Conservation (phyloP, 1,139 yeast species). For the Magnusiomyces sp. region DNA sequence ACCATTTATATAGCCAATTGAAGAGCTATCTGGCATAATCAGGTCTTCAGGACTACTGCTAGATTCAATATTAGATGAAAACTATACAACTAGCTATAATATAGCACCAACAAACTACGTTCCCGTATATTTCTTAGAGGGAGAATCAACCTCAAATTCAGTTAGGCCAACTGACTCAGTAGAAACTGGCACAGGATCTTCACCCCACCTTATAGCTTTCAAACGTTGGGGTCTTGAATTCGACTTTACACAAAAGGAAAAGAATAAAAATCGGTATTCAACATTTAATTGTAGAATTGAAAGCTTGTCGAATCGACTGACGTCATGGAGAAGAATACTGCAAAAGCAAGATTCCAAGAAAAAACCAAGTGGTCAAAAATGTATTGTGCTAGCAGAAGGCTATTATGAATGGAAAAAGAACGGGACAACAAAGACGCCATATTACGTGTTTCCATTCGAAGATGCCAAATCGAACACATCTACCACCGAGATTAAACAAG, state of each 20-base stretch:
- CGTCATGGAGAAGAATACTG: conserved; percentile 23
- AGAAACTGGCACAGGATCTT: not conserved
- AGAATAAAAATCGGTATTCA: conserved; percentile 3
- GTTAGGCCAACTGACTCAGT: not conserved
- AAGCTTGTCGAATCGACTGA: conserved; percentile 21
- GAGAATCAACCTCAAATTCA: conserved; percentile 42
- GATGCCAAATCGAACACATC: not conserved
- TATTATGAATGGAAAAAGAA: conserved; percentile 69
- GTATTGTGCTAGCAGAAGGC: conserved; percentile 73
- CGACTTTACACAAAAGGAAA: conserved; percentile 4
- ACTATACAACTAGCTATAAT: conserved; percentile 7
- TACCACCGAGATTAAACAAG: not conserved
- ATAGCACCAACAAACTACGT: conserved; percentile 7
- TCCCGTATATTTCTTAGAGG: conserved; percentile 35
- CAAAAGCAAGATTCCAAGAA: not conserved
- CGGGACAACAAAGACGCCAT: conserved; percentile 44
- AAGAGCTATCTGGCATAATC: conserved; percentile 12
- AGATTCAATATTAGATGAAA: not conserved
- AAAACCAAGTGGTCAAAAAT: conserved; percentile 24
- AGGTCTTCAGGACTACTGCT: not conserved
- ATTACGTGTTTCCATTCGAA: conserved; percentile 39
- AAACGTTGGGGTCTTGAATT: conserved; percentile 54
- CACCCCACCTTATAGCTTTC: not conserved
- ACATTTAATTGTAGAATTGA: conserved; percentile 33
- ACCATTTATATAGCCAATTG: conserved; percentile 6